Conservation (phyloP, 2,329 filamentous ascomycete genomes). For the Cercospora canescens region DNA sequence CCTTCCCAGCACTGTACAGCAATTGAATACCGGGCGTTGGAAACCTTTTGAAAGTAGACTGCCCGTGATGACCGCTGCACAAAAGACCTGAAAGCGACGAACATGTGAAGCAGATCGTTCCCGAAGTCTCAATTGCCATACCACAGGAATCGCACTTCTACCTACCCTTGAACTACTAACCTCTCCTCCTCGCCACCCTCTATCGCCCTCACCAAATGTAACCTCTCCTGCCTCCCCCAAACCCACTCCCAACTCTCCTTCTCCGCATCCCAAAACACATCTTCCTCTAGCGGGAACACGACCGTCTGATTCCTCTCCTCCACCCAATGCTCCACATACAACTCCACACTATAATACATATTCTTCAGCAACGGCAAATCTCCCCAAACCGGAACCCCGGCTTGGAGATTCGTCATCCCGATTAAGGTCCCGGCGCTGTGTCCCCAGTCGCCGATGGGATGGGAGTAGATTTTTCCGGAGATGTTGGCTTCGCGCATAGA, state of each 20-base stretch:
- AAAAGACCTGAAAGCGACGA: too few relatives aligned
- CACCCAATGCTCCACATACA: conserved; percentile 23
- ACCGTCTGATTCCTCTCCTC: conserved; percentile 20
- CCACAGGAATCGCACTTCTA: too few relatives aligned
- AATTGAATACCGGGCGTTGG: too few relatives aligned
- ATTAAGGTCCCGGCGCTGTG: conserved; percentile 23
- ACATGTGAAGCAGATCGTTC: too few relatives aligned
- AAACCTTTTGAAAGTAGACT: too few relatives aligned
- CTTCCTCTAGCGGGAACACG: conserved; percentile 24
- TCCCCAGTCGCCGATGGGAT: conserved; percentile 27
- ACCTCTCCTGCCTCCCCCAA: conserved; percentile 24
- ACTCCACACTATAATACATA: conserved; percentile 25
- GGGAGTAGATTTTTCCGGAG: conserved; percentile 22
- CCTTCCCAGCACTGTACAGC: too few relatives aligned
- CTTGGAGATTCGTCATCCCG: conserved; percentile 26
- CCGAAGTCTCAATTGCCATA: too few relatives aligned
- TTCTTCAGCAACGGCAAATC: conserved; percentile 21
- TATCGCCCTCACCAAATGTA: conserved; percentile 19
- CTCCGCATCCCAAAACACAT: conserved; percentile 24
- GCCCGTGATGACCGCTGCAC: too few relatives aligned
- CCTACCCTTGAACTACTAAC: background rate
- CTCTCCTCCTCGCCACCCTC: background rate
- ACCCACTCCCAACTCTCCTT: conserved; percentile 23
- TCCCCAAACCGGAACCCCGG: conserved; percentile 21
- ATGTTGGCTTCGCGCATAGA: conserved; percentile 15